Conservation (phyloP, 306 rosid species). For the Canavalia gladiata region DNA sequence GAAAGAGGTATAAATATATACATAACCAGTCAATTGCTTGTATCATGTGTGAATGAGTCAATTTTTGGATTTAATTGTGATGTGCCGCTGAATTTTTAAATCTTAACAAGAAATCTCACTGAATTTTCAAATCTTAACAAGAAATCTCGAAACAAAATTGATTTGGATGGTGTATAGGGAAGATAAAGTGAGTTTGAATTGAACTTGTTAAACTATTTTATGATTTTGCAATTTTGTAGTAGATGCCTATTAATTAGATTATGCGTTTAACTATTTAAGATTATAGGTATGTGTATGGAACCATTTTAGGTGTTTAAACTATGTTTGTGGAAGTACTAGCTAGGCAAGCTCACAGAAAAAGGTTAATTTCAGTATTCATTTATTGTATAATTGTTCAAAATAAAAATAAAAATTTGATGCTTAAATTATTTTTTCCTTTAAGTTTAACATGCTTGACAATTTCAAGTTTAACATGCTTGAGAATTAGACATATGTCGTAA, state of each 20-base stretch:
- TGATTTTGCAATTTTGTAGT: background rate
- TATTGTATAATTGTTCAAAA: too few relatives aligned
- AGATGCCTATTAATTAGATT: background rate
- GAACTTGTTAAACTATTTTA: slow-evolving; percentile 34
- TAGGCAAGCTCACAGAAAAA: too few relatives aligned
- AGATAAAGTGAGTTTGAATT: slow-evolving; percentile 37
- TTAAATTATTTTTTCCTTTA: too few relatives aligned
- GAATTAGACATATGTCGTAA: too few relatives aligned
- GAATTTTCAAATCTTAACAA: too few relatives aligned
- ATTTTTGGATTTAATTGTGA: background rate
- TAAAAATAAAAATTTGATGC: too few relatives aligned
- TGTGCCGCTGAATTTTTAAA: slow-evolving; percentile 42
- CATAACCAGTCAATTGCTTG: background rate
- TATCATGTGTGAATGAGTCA: slow-evolving; percentile 41
- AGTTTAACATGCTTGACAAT: too few relatives aligned
- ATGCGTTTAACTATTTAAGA: slow-evolving; percentile 4
- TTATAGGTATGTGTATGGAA: background rate
- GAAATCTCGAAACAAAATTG: slow-evolving; percentile 17
- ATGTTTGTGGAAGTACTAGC: too few relatives aligned
- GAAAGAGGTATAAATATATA: background rate
- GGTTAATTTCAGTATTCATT: too few relatives aligned
- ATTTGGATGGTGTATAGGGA: slow-evolving; percentile 1
- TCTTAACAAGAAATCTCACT: too few relatives aligned
- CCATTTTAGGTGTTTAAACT: background rate
- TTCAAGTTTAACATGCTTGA: too few relatives aligned